Conservation (phyloP, 163 green algal genomes). For the Chlamydomonas reinhardtii region DNA sequence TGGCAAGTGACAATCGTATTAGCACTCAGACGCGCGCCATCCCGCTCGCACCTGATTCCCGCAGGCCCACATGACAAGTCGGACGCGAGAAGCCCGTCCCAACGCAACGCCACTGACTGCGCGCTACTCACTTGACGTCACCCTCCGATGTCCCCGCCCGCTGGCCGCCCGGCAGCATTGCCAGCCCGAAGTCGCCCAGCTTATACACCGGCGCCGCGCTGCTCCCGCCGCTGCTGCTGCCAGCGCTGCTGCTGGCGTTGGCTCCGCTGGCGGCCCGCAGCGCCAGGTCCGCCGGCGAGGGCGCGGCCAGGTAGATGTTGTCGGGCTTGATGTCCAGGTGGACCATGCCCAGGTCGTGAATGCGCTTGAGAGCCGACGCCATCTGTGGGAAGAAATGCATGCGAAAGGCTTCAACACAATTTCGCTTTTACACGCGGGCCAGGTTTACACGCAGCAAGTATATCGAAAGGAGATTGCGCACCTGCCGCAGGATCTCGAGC, state of each 20-base stretch:
- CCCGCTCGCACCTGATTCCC: too few species aligned
- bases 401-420: too few species aligned
- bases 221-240: background rate
- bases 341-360: slow-evolving; percentile 83
- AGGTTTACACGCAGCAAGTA: too few species aligned
- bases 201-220: slow-evolving; percentile 60
- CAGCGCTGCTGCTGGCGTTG: background rate
- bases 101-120: too few species aligned
- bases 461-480: too few species aligned
- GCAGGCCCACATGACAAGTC: background rate
- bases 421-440: too few species aligned
- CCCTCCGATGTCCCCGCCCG: slow-evolving; percentile 61
- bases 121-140: slow-evolving; percentile 60
- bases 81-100: too few species aligned
- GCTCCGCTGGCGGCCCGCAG: background rate
- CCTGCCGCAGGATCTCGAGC: slow-evolving; percentile 80
- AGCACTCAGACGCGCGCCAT: too few species aligned
- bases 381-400: slow-evolving; percentile 65
- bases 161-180: slow-evolving; percentile 59
- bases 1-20: background rate
- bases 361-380: slow-evolving; percentile 82
- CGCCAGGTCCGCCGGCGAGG: background rate
- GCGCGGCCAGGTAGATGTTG: slow-evolving; percentile 82
- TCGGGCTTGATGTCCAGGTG: slow-evolving; percentile 95
- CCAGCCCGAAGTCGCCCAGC: slow-evolving; percentile 91